Conservation (phyloP, 1,139 yeast genomes). For the Zygoascus hellenicus region DNA sequence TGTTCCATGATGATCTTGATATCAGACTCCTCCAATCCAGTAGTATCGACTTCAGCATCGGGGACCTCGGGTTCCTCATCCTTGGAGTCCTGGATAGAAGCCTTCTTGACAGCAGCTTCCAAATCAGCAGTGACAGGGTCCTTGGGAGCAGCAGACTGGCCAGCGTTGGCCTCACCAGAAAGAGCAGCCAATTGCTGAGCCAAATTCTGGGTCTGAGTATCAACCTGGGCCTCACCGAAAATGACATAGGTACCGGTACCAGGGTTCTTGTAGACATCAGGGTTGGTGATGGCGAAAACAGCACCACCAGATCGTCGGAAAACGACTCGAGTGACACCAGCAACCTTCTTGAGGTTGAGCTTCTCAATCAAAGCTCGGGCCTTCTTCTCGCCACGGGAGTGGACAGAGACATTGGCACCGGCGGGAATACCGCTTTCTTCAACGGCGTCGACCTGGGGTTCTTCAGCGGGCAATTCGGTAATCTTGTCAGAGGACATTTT, state of each 20-base stretch:
- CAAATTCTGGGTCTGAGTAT: constrained; percentile 45
- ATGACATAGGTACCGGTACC: constrained; percentile 93
- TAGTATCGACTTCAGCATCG: constrained; percentile 61
- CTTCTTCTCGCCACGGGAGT: constrained; percentile 90
- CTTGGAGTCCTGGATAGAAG: constrained; percentile 23
- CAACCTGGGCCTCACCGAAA: constrained; percentile 96
- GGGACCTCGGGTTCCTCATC: constrained; percentile 31
- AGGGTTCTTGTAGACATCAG: constrained; percentile 88
- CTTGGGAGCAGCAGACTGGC: constrained; percentile 37
- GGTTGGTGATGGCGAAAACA: constrained; percentile 86
- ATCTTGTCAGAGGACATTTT: constrained; percentile 27
- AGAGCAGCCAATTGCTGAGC: constrained; percentile 33
- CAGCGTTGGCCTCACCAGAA: constrained; percentile 31
- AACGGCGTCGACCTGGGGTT: constrained; percentile 23
- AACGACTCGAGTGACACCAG: constrained; percentile 93
- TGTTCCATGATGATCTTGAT: constrained; percentile 82
- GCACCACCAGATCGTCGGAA: constrained; percentile 92
- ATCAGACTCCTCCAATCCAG: constrained; percentile 76
- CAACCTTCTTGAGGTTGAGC: constrained; percentile 84
- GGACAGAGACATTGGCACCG: constrained; percentile 79
- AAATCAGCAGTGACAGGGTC: constrained; percentile 87
- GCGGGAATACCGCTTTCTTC: constrained; percentile 35
- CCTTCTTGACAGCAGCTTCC: constrained; percentile 66
- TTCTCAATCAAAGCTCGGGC: constrained; percentile 89
- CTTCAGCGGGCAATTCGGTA: constrained; percentile 30